Evolutionary conservation across 2,329 filamentous ascomycete genomes (phyloP), one percentile per base, ranked within the genome.

Genomic region (Microdochium nivale): DNA sequence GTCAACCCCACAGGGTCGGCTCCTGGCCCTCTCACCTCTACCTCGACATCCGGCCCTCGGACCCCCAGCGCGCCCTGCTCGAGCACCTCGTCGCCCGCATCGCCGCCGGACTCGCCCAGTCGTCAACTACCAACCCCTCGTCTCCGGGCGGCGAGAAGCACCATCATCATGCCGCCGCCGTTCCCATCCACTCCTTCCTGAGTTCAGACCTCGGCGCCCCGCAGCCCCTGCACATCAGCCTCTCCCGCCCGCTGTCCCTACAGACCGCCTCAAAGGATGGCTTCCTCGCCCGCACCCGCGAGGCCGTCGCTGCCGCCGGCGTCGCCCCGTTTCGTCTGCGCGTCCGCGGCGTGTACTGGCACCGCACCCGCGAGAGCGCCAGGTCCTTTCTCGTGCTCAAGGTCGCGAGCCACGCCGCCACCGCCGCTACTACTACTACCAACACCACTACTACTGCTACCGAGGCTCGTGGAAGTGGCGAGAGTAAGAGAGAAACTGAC

Each of bases 11-110:
- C 68, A 75, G 92, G 25, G 81, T 84, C 53, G 94, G 94, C 54
- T 89, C 90, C 67, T 99, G 94, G 94, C 90, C 92, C 1, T 90
- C 85, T 32, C 92, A 97, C 69, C 66, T 97, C 47, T 97, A 95
- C 67, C 75, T 96, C 52, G 92, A 97, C 84, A 80, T 80, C 82
- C 74, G 77, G 64, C 82, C 83, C 16, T 65, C 69, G 66, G 40
- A 23, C 14, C 47, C 63, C 46, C 74, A 85, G 56, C 74, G 78
- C 58, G 59, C 62, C 1, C 56, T 70, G 1, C 71, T 88, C 52
- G 64, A 62, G 16, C 54, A 57, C 5, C 67, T 81, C 37, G 67
- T 79, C 33, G 54, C 62, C 25, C 60, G 59, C 8, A 67, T 77
- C 2, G 63, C 66, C 50, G 54, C 51, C 2, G 63, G 61, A 10